Conservation (phyloP, 2,329 filamentous ascomycete species). For the Aspergillus clavatus region DNA sequence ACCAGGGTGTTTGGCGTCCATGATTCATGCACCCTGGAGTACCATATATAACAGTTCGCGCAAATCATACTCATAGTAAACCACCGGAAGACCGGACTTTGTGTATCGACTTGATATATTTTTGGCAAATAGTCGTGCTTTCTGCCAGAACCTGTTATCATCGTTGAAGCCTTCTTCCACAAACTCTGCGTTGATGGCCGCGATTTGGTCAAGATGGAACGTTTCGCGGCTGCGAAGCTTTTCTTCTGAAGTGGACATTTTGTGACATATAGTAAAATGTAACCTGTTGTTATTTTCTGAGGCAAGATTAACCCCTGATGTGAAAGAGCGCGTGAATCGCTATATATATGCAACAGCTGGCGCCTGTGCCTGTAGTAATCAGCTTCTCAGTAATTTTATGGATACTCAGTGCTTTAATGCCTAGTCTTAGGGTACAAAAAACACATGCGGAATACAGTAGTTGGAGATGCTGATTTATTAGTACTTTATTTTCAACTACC, state of each 20-base stretch:
- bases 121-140: neutral
- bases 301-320: neutral
- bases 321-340: neutral
- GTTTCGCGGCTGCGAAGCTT: neutral
- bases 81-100: neutral
- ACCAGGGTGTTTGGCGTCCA: neutral
- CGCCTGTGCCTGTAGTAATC: too few species aligned
- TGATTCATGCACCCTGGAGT: neutral
- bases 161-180: neutral
- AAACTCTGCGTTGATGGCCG: neutral
- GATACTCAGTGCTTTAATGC: too few species aligned
- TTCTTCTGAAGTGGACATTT: neutral
- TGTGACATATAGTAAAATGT: too few species aligned
- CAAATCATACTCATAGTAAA: neutral
- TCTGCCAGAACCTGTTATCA: neutral
- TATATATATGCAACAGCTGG: neutral
- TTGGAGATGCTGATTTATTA: too few species aligned
- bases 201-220: neutral
- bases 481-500: too few species aligned
- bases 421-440: too few species aligned
- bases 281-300: neutral
- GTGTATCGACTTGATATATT: neutral
- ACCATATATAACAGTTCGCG: neutral
- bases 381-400: too few species aligned
- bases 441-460: too few species aligned